Evolutionary conservation across 2,329 filamentous ascomycete species (phyloP), one percentile per base, ranked within the genome.

Genomic region (Cladosporium sp.): DNA sequence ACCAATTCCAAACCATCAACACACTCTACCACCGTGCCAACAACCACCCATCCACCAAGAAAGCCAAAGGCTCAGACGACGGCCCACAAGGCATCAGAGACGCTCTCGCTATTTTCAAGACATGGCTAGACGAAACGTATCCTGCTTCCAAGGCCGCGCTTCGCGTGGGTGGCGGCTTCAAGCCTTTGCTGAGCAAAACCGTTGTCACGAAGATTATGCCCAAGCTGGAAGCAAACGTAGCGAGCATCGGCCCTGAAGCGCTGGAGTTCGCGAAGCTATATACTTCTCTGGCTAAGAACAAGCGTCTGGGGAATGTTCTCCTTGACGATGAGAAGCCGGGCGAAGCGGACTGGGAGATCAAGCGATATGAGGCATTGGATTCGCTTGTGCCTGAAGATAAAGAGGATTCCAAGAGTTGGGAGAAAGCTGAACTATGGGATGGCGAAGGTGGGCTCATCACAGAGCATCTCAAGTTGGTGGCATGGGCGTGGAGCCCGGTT

Each of bases 1-100:
- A 76, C 61, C 73, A 75, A 63, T 75, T 71, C 58, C 73, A 75
- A 63, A 75, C 73, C 1, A 69, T 76, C 25, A 75, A 75, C 66
- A 74, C 73, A 4, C 71, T 75, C 70, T 75, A 68, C 61, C 65
- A 74, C 65, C 69, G 72, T 30, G 73, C 74, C 5, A 70, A 68
- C 54, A 70, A 74, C 49, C 73, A 75, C 46, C 73, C 71, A 0
- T 65, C 68, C 1, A 72, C 74, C 69, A 71, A 72, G 54, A 71
- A 69, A 51, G 68, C 67, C 21, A 43, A 54, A 63, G 21, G 23
- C 23, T 16, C 60, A 25, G 39, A 56, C 10, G 26, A 23, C 21
- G 62, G 28, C 49, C 65, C 60, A 28, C 65, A 67, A 48, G 69
- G 66, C 18, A 75, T 75, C 66, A 64, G 66, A 39, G 70, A 66